A percentile compares a stretch with the other conserved stretches of the same genome.
Evolutionary conservation across 2,329 filamentous ascomycete genomes (phyloP).

Genomic region (Calonectria pauciramosa): DNA sequence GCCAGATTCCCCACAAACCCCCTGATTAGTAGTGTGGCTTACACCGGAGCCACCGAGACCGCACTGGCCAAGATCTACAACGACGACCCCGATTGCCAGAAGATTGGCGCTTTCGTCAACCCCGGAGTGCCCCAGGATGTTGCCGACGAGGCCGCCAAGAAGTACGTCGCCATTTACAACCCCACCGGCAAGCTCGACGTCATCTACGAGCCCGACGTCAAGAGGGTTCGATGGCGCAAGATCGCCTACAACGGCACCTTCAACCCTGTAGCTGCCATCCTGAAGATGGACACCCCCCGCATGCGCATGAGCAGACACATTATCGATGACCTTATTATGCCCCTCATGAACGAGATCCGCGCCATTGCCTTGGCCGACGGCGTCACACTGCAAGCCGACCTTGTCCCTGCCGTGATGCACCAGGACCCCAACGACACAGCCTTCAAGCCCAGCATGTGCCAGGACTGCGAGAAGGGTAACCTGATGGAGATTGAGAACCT

Average conservation of each 20-base stretch:
- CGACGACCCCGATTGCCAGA: conserved; percentile 63
- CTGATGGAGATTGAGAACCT: conserved; percentile 64
- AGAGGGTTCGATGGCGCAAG: conserved; percentile 62
- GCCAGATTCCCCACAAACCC: conserved; percentile 64
- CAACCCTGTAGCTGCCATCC: conserved; percentile 66
- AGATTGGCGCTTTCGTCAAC: conserved; percentile 64
- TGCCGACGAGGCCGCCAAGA: conserved; percentile 49
- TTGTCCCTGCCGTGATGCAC: conserved; percentile 64
- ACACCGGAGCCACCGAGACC: conserved; percentile 65
- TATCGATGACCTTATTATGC: conserved; percentile 62
- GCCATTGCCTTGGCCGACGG: conserved; percentile 60
- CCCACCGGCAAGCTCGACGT: conserved; percentile 60
- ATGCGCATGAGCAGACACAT: conserved; percentile 60
- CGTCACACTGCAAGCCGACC: conserved; percentile 54
- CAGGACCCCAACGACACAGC: conserved; percentile 66
- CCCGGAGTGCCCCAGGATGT: conserved; percentile 45
- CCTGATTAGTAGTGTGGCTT: conserved; percentile 65
- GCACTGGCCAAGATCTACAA: conserved; percentile 64
- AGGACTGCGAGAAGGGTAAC: conserved; percentile 62
- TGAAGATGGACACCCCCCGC: conserved; percentile 63
- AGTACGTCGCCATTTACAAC: conserved; percentile 63
- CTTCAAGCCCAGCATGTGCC: conserved; percentile 67
- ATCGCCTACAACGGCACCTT: conserved; percentile 65
- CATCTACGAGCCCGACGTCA: conserved; percentile 58
- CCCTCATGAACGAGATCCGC: conserved; percentile 67